These are phyloP conservation scores for Neurospora sp. DNA, from an alignment of 495 filamentous ascomycete species.

Conservation along the genomic window DNA sequence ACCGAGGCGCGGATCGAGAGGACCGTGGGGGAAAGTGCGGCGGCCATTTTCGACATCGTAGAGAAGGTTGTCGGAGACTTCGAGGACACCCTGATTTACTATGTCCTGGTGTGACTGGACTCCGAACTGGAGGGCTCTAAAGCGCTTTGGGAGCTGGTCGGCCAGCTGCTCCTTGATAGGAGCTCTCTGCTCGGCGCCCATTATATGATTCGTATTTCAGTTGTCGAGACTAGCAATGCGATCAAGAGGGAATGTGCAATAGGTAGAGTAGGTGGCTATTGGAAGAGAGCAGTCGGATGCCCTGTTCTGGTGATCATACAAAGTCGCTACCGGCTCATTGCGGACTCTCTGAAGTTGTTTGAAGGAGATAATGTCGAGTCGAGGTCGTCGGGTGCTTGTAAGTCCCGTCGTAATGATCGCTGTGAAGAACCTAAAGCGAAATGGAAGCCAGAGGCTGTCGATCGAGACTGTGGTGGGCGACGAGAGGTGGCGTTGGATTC, in stretches of 20 bases:
- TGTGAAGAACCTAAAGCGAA: background rate
- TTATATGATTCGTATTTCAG: background rate
- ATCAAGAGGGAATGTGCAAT: background rate
- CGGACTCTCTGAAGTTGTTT: background rate
- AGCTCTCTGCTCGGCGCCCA: conserved; percentile 4
- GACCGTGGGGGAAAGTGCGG: conserved; percentile 63
- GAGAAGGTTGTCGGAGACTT: conserved; percentile 81
- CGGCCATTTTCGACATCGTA: conserved; percentile 75
- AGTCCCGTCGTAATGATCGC: background rate
- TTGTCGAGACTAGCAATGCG: background rate
- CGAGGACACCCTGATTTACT: conserved; percentile 83
- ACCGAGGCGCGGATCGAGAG: conserved; percentile 79
- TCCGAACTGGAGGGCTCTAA: conserved; percentile 89
- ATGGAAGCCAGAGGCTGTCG: background rate
- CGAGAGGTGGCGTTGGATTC: background rate
- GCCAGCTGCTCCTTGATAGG: conserved; percentile 80
- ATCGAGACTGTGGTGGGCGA: background rate
- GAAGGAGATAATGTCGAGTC: background rate
- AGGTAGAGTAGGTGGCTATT: background rate
- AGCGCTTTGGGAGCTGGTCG: conserved; percentile 76
- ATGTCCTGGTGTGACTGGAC: conserved; percentile 90
- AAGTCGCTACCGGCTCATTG: conserved; percentile 9
- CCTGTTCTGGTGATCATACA: conserved; percentile 3
- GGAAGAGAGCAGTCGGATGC: conserved; percentile 2
- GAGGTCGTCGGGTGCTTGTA: background rate